Base-by-base conservation (phyloP, 495 filamentous ascomycete species). In the Oleoguttula mirabilis region DNA sequence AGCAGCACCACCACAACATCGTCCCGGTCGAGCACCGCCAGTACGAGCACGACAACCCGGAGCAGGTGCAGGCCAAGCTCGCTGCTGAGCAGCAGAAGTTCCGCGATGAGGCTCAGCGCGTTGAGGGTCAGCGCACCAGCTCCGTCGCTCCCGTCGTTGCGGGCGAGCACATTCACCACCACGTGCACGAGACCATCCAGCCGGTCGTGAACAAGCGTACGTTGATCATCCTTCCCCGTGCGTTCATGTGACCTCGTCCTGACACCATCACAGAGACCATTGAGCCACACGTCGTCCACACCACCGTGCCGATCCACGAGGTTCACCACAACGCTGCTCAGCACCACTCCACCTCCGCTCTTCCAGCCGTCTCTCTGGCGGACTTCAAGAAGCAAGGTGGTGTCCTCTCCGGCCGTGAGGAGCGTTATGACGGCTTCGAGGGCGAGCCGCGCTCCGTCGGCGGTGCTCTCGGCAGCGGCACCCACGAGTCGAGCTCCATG, bases 291-390 rank as follows among this genome's bases (percentile, higher is more conserved):
- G 73, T 82, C 15, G 66, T 80, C 20, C 77, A 82, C 58, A 79
- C 73, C 33, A 78, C 75, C n/a, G 64, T 77, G 5, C 77, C 73
- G 0, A 66, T 81, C 47, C 78, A 81, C 44, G 78, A 82, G 55
- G 62, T 69, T 0, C 76, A 51, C 34, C 48, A 51, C 43, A 71
- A 77, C 28, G 65, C 70, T 14, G 64, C 75, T 5, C 67, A 73
- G 41, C 70, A 76, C 57, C 77, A 82, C 59, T 56, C 61, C 16
- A 65, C 72, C 6, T 69, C 48, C 8, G 39, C 68, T 10, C 62
- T 79, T 10, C 77, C 76, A 4, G 64, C 73, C n/a, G 66, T 80
- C 42, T 72, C 57, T 31, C 68, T 80, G 65, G 57, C 63, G 1
- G 73, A 81, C 40, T 82, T 73, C 59, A 68, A 69, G 49, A 61